phyloP scores from a whole-genome alignment of 2,329 filamentous ascomycete genomes.

The Zymoseptoria tritici region DNA sequence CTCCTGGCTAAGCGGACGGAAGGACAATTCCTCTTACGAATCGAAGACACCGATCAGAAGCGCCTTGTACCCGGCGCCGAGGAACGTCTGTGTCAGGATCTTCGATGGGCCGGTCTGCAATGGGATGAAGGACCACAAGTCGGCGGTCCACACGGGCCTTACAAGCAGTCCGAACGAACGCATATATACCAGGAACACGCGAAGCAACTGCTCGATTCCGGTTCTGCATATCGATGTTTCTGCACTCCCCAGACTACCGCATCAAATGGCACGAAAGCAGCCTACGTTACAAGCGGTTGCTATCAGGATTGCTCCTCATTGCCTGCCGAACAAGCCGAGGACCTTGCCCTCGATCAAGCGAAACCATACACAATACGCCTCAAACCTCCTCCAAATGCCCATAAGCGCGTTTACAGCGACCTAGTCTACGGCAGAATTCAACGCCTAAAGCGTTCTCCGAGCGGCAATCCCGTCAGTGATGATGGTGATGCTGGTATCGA shows the following conservation, averaged over 20 bases:
- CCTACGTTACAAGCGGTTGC: slow-evolving; percentile 56
- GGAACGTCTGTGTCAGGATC: slow-evolving; percentile 64
- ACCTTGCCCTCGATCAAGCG: slow-evolving; percentile 55
- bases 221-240: slow-evolving; percentile 87
- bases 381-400: slow-evolving; percentile 53
- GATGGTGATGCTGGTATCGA: slow-evolving; percentile 33
- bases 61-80: slow-evolving; percentile 77
- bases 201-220: slow-evolving; percentile 58
- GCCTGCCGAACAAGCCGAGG: slow-evolving; percentile 58
- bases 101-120: slow-evolving; percentile 78
- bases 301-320: slow-evolving; percentile 68
- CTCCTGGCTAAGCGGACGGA: slow-evolving; percentile 79
- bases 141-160: slow-evolving; percentile 76
- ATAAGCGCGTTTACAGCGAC: slow-evolving; percentile 57
- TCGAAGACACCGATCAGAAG: slow-evolving; percentile 94
- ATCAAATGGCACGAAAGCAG: slow-evolving; percentile 50
- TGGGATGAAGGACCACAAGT: slow-evolving; percentile 93
- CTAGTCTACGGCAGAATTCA: slow-evolving; percentile 67
- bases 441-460: slow-evolving; percentile 28
- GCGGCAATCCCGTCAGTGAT: slow-evolving; percentile 24
- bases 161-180: slow-evolving; percentile 79
- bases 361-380: slow-evolving; percentile 74
- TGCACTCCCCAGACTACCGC: slow-evolving; percentile 50
- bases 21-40: slow-evolving; percentile 80
- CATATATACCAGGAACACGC: slow-evolving; percentile 65